Conservation (phyloP, 495 filamentous ascomycete species). For the Aspergillus coremiiformis region DNA sequence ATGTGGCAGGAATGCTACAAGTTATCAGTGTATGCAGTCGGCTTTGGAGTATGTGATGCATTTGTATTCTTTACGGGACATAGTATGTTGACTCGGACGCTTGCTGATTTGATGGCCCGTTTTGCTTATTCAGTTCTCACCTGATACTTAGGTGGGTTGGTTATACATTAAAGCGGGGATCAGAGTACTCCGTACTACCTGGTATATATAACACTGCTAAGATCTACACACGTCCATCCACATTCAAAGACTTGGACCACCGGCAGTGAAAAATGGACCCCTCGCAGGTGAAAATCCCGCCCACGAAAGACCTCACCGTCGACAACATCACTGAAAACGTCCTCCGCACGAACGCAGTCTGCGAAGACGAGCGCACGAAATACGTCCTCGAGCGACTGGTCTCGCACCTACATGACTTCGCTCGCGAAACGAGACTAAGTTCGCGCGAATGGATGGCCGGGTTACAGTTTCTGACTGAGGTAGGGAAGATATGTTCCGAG, state of each 20-base stretch:
- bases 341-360: slow-evolving; percentile 65
- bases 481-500: slow-evolving; percentile 65
- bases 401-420: slow-evolving; percentile 76
- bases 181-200: no score
- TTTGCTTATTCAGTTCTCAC: no score
- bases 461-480: slow-evolving; percentile 60
- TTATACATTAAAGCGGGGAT: no score
- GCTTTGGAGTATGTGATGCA: no score
- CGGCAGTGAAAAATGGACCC: slow-evolving; percentile 38
- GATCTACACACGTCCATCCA: no score
- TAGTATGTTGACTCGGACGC: no score
- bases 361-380: slow-evolving; percentile 54
- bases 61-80: no score
- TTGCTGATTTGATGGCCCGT: no score
- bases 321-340: slow-evolving; percentile 82
- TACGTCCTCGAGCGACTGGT: slow-evolving; percentile 70
- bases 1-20: no score
- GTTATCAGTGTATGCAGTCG: no score
- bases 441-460: slow-evolving; percentile 74
- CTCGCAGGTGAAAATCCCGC: slow-evolving; percentile 44
- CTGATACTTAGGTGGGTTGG: no score
- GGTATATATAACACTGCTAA: no score
- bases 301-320: slow-evolving; percentile 65
- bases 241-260: background rate
- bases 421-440: slow-evolving; percentile 71